Evolutionary conservation across 2,329 filamentous ascomycete species (phyloP).

Genomic region (Cryphonectria nitschkei): DNA sequence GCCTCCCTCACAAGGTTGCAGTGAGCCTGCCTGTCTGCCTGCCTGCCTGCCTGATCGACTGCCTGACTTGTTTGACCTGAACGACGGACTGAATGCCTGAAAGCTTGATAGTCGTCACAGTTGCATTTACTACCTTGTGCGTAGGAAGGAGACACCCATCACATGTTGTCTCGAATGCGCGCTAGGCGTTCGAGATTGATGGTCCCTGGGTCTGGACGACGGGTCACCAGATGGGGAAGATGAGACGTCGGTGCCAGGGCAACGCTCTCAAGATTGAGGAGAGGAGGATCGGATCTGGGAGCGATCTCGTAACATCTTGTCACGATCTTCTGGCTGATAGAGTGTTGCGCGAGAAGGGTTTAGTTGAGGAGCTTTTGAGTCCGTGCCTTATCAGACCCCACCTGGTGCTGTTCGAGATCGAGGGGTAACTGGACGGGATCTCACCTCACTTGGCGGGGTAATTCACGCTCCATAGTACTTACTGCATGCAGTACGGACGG

Average conservation of each 20-base stretch:
- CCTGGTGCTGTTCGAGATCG: background rate
- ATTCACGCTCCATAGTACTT: background rate
- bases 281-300: background rate
- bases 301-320: background rate
- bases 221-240: conserved; percentile 4
- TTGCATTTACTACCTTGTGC: background rate
- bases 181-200: conserved; percentile 8
- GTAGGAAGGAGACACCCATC: background rate
- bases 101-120: background rate
- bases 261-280: too few species aligned
- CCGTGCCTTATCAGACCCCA: conserved; percentile 1
- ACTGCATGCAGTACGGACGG: background rate
- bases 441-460: conserved; percentile 18
- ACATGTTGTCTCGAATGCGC: background rate
- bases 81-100: background rate
- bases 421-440: conserved; percentile 13
- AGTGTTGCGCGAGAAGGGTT: background rate
- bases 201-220: background rate
- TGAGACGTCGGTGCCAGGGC: conserved; percentile 6
- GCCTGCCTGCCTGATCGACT: background rate
- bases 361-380: too few species aligned
- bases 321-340: background rate
- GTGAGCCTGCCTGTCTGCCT: background rate
- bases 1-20: background rate
- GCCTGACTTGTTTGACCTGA: background rate